These are phyloP conservation scores for Pleurotus salmoneostramineus DNA, from an alignment of 768 basidiomycete genomes.

Conservation along the genomic window DNA sequence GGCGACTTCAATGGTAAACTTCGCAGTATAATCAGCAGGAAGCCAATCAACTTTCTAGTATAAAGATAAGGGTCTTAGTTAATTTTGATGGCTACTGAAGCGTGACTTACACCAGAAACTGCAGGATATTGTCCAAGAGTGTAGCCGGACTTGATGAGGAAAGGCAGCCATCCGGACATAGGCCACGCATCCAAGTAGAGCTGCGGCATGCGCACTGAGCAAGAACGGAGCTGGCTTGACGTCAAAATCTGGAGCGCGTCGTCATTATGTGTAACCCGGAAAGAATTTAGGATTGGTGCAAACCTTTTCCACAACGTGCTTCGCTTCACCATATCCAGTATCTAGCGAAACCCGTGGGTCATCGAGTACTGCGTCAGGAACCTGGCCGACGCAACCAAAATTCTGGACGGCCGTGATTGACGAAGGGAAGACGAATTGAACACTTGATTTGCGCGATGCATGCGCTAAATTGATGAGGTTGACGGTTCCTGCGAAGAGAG, in stretches of 20 bases:
- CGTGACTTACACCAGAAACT: conserved; percentile 15
- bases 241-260: conserved; percentile 16
- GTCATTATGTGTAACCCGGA: background rate
- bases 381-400: conserved; percentile 20
- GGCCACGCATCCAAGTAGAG: conserved; percentile 25
- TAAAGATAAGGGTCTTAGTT: too few species aligned
- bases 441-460: conserved; percentile 9
- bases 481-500: conserved; percentile 34
- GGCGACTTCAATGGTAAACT: conserved; percentile 26
- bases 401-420: conserved; percentile 22
- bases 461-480: conserved; percentile 36
- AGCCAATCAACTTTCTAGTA: conserved; percentile 24
- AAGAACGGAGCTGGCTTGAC: conserved; percentile 18
- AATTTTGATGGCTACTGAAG: too few species aligned
- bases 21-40: conserved; percentile 22
- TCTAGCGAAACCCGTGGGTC: conserved; percentile 24
- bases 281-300: conserved; percentile 6
- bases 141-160: conserved; percentile 27
- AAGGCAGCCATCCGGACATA: conserved; percentile 28
- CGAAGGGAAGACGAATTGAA: conserved; percentile 31
- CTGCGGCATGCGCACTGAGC: conserved; percentile 27
- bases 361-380: conserved; percentile 21
- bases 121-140: conserved; percentile 17
- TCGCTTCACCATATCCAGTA: conserved; percentile 32
- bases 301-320: conserved; percentile 33